Percentiles rank a stretch among this genome's conserved stretches.
Conservation (phyloP, 306 rosid species). For the Macrotyloma uniflorum region DNA sequence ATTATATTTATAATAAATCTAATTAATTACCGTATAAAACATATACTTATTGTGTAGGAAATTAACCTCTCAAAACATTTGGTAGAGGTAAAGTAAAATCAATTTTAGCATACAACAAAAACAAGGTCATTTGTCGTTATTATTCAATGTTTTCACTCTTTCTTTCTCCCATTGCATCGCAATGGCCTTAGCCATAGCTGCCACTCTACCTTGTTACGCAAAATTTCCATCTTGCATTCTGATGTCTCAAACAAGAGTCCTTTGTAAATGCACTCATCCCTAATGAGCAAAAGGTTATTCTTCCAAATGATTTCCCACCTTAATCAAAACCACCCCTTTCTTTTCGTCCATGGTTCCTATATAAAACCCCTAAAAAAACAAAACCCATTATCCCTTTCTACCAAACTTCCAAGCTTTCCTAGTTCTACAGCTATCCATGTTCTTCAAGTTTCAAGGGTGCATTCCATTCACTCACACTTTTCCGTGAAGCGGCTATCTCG, state of each 20-base stretch:
- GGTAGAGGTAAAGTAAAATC: background rate
- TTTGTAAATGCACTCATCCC: background rate
- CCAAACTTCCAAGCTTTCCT: conserved; percentile 34
- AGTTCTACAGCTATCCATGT: conserved; percentile 24
- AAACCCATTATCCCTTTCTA: conserved; percentile 35
- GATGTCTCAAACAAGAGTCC: background rate
- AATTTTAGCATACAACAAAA: background rate
- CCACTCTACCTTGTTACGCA: background rate
- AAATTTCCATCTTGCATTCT: background rate
- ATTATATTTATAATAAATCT: too few relatives aligned
- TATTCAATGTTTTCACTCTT: background rate
- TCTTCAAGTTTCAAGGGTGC: conserved; percentile 6
- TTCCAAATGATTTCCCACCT: conserved; percentile 2
- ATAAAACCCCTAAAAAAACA: conserved; percentile 27
- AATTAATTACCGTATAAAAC: background rate
- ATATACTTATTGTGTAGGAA: background rate
- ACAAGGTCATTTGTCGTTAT: background rate
- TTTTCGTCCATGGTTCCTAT: conserved; percentile 25
- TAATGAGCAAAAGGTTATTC: background rate
- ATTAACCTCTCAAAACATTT: background rate
- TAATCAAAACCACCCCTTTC: background rate
- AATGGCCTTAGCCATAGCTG: background rate
- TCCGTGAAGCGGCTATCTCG: conserved; percentile 42
- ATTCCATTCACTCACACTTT: background rate
- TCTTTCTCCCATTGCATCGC: background rate